These are phyloP conservation scores for Ceratocystis variospora DNA, from an alignment of 2,329 filamentous ascomycete genomes.

Conservation along the genomic window DNA sequence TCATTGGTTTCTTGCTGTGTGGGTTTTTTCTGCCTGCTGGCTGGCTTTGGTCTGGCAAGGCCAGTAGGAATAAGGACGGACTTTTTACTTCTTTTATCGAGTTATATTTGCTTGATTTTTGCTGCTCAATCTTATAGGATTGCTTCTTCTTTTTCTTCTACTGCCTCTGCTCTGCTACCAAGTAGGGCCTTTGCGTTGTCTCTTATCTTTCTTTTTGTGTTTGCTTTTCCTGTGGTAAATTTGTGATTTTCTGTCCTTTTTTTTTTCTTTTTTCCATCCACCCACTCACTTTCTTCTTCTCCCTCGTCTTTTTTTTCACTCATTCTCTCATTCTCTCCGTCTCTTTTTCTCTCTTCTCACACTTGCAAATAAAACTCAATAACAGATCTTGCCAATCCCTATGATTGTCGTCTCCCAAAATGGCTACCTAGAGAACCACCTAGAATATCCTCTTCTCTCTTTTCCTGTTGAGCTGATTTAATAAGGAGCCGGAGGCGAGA, in stretches of 20 bases:
- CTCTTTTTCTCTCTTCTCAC: too few relatives aligned
- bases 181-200: not conserved
- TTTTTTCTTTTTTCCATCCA: not conserved
- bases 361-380: too few relatives aligned
- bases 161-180: not conserved
- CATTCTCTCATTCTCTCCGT: not conserved
- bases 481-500: not conserved
- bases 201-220: not conserved
- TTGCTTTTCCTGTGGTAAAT: not conserved
- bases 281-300: not conserved
- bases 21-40: not conserved
- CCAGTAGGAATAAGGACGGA: not conserved
- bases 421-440: not conserved
- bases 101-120: not conserved
- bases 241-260: not conserved
- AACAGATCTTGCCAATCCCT: too few relatives aligned
- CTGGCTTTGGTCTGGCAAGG: not conserved
- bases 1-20: not conserved
- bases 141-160: conserved; percentile 5
- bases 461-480: not conserved
- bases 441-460: conserved; percentile 7
- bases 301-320: not conserved
- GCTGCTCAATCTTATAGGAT: not conserved
- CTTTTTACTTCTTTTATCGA: not conserved
- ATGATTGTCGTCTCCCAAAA: conserved; percentile 1